Percentiles rank a stretch among this genome's conserved stretches.
These are phyloP conservation scores for Penicillium sp. DNA, from an alignment of 2,329 filamentous ascomycete genomes.

Conservation along the genomic window DNA sequence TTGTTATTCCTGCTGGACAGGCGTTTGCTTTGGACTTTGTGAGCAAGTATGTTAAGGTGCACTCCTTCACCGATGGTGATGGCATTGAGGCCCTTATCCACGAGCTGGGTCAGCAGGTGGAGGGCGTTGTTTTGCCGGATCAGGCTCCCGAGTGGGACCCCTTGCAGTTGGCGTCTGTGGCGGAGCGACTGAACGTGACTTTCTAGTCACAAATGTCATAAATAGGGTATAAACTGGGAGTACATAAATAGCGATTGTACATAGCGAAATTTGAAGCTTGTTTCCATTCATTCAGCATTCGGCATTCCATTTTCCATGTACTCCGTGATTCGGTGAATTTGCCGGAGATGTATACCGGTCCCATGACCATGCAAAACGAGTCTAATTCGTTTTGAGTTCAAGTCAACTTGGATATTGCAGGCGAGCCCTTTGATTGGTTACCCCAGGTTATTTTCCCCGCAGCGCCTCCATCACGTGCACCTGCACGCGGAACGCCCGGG, in stretches of 20 bases:
- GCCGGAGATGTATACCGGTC: neutral
- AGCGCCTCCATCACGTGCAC: constrained; percentile 16
- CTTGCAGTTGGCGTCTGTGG: constrained; percentile 18
- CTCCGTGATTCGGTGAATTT: neutral
- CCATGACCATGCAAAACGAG: neutral
- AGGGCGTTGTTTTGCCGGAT: constrained; percentile 44
- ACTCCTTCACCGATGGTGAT: constrained; percentile 52
- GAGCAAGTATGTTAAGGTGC: constrained; percentile 50
- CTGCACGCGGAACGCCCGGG: neutral
- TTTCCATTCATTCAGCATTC: neutral
- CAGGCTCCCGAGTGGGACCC: constrained; percentile 26
- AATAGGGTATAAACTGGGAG: neutral
- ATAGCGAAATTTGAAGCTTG: neutral
- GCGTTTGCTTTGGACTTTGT: constrained; percentile 48
- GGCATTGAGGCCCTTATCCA: constrained; percentile 52
- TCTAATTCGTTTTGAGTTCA: neutral
- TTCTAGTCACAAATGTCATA: constrained; percentile 6
- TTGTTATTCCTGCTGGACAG: constrained; percentile 51
- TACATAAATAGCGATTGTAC: neutral
- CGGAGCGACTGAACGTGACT: constrained; percentile 18
- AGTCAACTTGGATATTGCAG: neutral
- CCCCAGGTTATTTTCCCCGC: neutral
- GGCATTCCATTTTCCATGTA: neutral
- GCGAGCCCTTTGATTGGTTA: neutral
- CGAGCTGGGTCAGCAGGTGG: constrained; percentile 35